Percentiles rank a stretch among this genome's conserved stretches.
Evolutionary conservation across 2,329 filamentous ascomycete species (phyloP).

Genomic region (Mariannaea sp.): DNA sequence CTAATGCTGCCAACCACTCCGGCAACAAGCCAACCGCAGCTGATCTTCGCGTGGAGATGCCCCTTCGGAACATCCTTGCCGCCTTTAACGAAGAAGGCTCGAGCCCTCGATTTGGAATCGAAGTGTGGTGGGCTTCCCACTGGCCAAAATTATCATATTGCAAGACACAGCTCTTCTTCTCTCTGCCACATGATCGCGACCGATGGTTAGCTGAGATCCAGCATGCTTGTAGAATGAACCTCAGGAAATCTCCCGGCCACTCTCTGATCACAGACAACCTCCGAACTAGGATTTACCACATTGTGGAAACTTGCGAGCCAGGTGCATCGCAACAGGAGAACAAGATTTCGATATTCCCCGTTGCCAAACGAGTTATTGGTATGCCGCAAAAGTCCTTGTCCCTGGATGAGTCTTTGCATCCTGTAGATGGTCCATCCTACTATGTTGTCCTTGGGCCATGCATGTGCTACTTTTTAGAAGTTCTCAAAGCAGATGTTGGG

Average conservation of each 20-base stretch:
- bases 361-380: conserved; percentile 54
- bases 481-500: conserved; percentile 51
- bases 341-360: conserved; percentile 54
- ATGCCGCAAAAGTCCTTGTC: conserved; percentile 47
- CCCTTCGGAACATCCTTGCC: conserved; percentile 56
- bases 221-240: conserved; percentile 46
- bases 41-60: conserved; percentile 52
- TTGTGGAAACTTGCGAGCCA: conserved; percentile 53
- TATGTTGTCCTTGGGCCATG: conserved; percentile 60
- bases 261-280: conserved; percentile 53
- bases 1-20: conserved; percentile 27
- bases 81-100: conserved; percentile 57
- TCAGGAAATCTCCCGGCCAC: conserved; percentile 43
- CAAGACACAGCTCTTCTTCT: conserved; percentile 56
- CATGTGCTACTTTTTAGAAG: conserved; percentile 57
- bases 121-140: conserved; percentile 60
- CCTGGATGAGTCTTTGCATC: conserved; percentile 51
- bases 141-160: conserved; percentile 51
- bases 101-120: conserved; percentile 56
- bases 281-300: conserved; percentile 50
- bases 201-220: conserved; percentile 56
- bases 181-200: conserved; percentile 53
- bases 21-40: conserved; percentile 40
- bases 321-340: conserved; percentile 32
- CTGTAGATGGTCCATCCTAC: conserved; percentile 55